Base-by-base conservation (phyloP, 495 filamentous ascomycete species). In the Penicillium robsamsonii region DNA sequence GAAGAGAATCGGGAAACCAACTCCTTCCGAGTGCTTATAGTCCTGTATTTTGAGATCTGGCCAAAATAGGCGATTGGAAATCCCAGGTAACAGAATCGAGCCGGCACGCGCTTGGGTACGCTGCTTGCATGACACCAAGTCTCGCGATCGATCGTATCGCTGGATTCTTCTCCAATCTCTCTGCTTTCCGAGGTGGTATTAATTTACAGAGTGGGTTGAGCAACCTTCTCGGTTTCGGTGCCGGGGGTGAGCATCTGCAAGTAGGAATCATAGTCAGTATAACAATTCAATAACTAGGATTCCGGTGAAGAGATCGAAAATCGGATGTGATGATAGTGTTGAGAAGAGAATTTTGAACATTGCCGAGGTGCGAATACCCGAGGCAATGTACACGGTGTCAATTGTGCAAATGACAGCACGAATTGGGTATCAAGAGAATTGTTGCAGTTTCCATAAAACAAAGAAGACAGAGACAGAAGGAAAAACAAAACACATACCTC, bases 401-500 rank as follows among this genome's bases (percentile, higher is more conserved):
- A 37, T 20, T 27, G 47, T 24, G 31, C 20, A 37, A 15, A 18
- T 22, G 25, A 40, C n/a, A 30, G 43, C 40, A 30, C 29, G 29
- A 49, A 54, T 41, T 7, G 12, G 33, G 22, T 9, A 31, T 27
- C 37, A 11, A 18, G n/a, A 13, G 11, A 18, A 33, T 40, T 46
- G 49, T 27, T 40, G 40, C 45, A 46, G 50, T 41, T 17, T 11
- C 10, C 2, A 10, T 17, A 43, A 46, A 25, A n/a, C 35, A 0
- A 27, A 25, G 6, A n/a, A 24, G 27, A 38, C 2, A 9, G 40
- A 30, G 15, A 20, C n/a, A 22, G 58, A 50, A 24, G 11, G 44
- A 6, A 48, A 50, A 4, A n/a, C 20, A 18, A 43, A 2, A 50
- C 53, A 79, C 82, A 64, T 72, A 86, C 84, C 75, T 87, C 83